Conservation (phyloP, 441 rosid species). For the Erysimum cheiri region DNA sequence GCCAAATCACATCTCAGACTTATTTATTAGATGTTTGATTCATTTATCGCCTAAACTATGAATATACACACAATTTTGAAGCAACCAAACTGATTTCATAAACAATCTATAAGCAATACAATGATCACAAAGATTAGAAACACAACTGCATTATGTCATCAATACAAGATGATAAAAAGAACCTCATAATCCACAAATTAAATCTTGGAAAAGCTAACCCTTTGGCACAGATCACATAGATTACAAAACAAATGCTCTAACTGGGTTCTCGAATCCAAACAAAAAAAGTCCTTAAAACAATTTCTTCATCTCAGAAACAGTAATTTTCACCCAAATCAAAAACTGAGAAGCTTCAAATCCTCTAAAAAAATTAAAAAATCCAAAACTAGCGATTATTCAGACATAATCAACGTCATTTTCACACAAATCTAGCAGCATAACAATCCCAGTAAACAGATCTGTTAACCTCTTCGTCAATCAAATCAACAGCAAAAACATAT, state of each 20-base stretch:
- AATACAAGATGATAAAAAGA: not conserved
- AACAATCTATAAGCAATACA: not conserved
- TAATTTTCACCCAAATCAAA: not conserved
- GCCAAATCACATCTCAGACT: slow-evolving; percentile 9
- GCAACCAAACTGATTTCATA: slow-evolving; percentile 13
- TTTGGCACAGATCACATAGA: slow-evolving; percentile 8
- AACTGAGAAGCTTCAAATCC: not conserved
- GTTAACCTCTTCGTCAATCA: slow-evolving; percentile 1
- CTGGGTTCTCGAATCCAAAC: not conserved
- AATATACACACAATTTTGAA: not conserved
- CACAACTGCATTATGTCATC: slow-evolving; percentile 10
- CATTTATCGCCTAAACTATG: slow-evolving; percentile 8
- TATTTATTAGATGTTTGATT: not conserved
- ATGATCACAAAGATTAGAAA: not conserved
- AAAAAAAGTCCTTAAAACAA: not conserved
- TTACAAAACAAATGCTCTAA: not conserved
- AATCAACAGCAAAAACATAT: slow-evolving; percentile 14
- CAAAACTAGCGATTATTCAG: not conserved
- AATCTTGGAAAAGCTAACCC: slow-evolving; percentile 5
- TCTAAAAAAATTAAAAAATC: slow-evolving; percentile 4
- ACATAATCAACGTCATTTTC: slow-evolving; percentile 5
- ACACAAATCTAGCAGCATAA: slow-evolving; percentile 4
- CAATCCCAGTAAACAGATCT: slow-evolving; percentile 14
- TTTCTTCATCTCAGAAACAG: slow-evolving; percentile 8
- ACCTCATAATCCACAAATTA: slow-evolving; percentile 2